Conservation (phyloP, 2,329 filamentous ascomycete species). For the Botryosphaeria dothidea region DNA sequence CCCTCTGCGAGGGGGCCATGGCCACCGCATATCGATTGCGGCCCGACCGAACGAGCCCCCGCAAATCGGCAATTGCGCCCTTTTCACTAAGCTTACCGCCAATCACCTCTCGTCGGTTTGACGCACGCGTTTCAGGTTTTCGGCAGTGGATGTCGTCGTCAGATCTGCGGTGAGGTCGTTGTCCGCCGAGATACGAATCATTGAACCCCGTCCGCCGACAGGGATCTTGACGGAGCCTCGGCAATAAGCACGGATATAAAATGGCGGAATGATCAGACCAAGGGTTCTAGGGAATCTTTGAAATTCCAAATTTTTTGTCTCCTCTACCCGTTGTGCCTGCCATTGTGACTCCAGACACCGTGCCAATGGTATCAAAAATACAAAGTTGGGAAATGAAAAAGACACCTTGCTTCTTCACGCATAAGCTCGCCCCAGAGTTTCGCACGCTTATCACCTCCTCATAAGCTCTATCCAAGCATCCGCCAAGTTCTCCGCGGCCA, state of each 20-base stretch:
- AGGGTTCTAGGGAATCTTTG: neutral
- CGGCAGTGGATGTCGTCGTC: neutral
- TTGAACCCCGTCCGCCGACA: neutral
- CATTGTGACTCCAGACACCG: neutral
- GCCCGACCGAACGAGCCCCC: slow-evolving; percentile 10
- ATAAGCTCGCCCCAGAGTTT: neutral
- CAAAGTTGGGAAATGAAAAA: neutral
- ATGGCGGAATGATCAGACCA: slow-evolving; percentile 1
- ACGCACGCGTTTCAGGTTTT: neutral
- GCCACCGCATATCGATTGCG: slow-evolving; percentile 6
- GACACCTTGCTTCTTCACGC: neutral
- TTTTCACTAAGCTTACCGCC: neutral
- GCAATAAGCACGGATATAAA: neutral
- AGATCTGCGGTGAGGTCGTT: neutral
- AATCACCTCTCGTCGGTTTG: neutral
- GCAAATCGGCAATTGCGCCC: neutral
- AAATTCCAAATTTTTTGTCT: neutral
- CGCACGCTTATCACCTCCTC: neutral
- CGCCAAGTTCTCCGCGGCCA: neutral
- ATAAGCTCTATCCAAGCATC: neutral
- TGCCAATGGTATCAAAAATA: slow-evolving; percentile 1
- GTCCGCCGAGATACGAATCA: neutral
- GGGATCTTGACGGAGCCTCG: neutral
- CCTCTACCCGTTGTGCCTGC: neutral
- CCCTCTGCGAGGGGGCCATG: neutral